Evolutionary conservation across 345 rosid species (phyloP), one percentile per base, ranked within the genome.

Genomic region (Conringia planisiliqua): DNA sequence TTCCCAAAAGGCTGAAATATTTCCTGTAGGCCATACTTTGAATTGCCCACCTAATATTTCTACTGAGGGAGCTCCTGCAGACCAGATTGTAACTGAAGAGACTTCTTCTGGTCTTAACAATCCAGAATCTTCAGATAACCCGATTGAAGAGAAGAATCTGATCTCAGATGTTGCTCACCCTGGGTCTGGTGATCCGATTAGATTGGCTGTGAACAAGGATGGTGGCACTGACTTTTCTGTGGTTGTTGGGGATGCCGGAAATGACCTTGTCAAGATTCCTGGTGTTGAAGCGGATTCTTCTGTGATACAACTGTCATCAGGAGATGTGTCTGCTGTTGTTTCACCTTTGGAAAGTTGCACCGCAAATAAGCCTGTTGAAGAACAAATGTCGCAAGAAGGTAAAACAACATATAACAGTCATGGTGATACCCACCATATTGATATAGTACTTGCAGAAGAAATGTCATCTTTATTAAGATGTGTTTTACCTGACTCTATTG

Each of bases 251-350:
- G 54, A 16, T 57, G 52, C 50, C 4, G 67, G 59, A n/a, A 50
- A 8, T 54, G 66, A 71, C 18, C 59, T 61, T 46, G 52, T 47
- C 39, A 24, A 50, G 35, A 66, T 35, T 14, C n/a, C 36, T 62
- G 62, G 47, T 36, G 50, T 22, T 40, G 60, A 70, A 70, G 61
- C 63, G 35, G 60, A 63, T 20, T 62, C 61, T 50, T 64, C 62
- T 36, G 47, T 32, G 20, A 32, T 48, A 17, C 65, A 38, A 55
- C 16, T 7, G n/a, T 29, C 65, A 11, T 22, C 71, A 40, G n/a
- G 51, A 29, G 59, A 55, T 35, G 61, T 22, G 18, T 2, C 29
- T 20, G 24, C 61, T 63, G 32, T 57, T 55, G 65, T 20, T 11
- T 24, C 76, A 35, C 8, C 38, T 48, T 18, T 47, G 26, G 57